These are phyloP conservation scores for Nigrograna mackinnonii DNA, from an alignment of 2,329 filamentous ascomycete species.

Conservation along the genomic window DNA sequence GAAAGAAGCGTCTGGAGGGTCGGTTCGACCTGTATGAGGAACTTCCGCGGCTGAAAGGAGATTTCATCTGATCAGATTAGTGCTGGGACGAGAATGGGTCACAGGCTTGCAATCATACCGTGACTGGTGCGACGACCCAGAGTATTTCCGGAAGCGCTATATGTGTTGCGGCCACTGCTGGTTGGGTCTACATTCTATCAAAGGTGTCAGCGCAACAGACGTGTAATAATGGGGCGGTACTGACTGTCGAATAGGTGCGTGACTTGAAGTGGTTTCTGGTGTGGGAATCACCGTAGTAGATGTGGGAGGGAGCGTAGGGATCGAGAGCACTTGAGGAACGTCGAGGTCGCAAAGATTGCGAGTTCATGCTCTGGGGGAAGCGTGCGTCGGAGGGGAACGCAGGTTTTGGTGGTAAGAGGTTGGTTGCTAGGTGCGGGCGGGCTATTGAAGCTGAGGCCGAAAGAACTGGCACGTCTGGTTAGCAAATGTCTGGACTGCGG, in stretches of 20 bases:
- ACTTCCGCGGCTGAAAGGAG: constrained; percentile 71
- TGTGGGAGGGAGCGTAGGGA: constrained; percentile 60
- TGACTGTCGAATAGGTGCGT: constrained; percentile 61
- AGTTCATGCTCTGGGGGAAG: constrained; percentile 43
- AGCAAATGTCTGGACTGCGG: too few species aligned
- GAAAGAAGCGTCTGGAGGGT: constrained; percentile 78
- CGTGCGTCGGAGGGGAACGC: constrained; percentile 10
- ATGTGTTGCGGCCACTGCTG: constrained; percentile 31
- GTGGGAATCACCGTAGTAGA: constrained; percentile 63
- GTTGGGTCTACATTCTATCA: constrained; percentile 33
- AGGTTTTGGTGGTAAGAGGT: too few species aligned
- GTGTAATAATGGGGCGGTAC: constrained; percentile 20
- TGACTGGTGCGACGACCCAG: constrained; percentile 42
- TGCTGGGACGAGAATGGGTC: not conserved
- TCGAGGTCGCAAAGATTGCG: constrained; percentile 40
- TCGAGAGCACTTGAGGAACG: constrained; percentile 52
- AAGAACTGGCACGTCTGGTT: too few species aligned
- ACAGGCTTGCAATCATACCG: constrained; percentile 26
- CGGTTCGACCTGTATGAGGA: constrained; percentile 82
- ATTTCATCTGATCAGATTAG: constrained; percentile 65
- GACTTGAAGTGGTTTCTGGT: constrained; percentile 49
- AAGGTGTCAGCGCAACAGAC: constrained; percentile 12
- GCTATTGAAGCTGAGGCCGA: too few species aligned
- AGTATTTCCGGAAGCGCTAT: constrained; percentile 25
- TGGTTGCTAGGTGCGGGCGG: not conserved